phyloP scores from a whole-genome alignment of 495 filamentous ascomycete genomes.

The Aspergillus homomorphus region DNA sequence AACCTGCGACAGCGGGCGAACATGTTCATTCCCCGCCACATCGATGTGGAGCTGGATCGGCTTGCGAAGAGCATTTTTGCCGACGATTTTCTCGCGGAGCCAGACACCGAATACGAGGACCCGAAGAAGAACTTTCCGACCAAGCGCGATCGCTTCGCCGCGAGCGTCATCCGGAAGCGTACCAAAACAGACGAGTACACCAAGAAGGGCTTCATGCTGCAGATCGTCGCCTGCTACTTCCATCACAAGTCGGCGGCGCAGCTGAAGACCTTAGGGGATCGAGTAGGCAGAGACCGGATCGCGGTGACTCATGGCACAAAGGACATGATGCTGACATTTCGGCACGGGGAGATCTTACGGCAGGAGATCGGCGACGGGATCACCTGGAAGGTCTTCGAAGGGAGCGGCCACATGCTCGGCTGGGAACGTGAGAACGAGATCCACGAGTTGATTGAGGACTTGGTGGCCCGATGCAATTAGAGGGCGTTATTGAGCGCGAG shows the following conservation, averaged over 20 bases:
- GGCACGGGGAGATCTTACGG: constrained; percentile 59
- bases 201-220: constrained; percentile 66
- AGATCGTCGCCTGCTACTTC: constrained; percentile 75
- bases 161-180: constrained; percentile 69
- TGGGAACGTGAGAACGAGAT: constrained; percentile 63
- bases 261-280: constrained; percentile 58
- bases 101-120: constrained; percentile 54
- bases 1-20: constrained; percentile 65
- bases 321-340: constrained; percentile 71
- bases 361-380: constrained; percentile 49
- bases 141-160: constrained; percentile 76
- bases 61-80: constrained; percentile 61
- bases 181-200: constrained; percentile 52
- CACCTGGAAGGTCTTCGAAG: constrained; percentile 56
- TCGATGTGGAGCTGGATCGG: constrained; percentile 54
- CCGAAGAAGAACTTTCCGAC: constrained; percentile 56
- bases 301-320: constrained; percentile 67
- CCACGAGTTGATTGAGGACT: constrained; percentile 53
- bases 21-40: constrained; percentile 60
- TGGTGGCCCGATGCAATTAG: constrained; percentile 35
- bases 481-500: background rate
- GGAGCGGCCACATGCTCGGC: constrained; percentile 64
- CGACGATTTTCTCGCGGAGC: constrained; percentile 52
- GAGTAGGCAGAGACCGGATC: constrained; percentile 68
- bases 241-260: constrained; percentile 68